A percentile compares a stretch with the other conserved stretches of the same genome.
These are phyloP conservation scores for Kregervanrija pseudodelftensis DNA, from an alignment of 805 yeast species.

Conservation along the genomic window DNA sequence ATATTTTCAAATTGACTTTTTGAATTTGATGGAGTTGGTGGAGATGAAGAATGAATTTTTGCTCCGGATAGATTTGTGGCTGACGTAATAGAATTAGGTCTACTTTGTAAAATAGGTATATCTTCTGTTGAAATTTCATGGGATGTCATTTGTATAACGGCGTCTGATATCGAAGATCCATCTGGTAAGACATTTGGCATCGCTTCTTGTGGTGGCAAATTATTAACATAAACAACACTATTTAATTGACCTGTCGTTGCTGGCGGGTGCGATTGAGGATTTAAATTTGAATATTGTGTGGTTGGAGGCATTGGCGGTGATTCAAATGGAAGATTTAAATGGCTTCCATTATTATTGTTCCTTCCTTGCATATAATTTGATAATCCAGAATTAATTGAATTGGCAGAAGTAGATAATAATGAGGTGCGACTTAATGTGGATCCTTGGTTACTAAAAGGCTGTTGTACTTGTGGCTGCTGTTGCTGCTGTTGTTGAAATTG, in stretches of 20 bases:
- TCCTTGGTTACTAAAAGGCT: conserved; percentile 11
- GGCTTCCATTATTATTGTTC: neutral
- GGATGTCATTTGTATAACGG: neutral
- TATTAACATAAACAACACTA: conserved; percentile 6
- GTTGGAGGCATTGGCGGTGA: neutral
- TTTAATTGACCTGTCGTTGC: neutral
- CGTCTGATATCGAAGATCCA: conserved; percentile 36
- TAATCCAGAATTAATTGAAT: conserved; percentile 1
- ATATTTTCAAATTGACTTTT: too few species aligned
- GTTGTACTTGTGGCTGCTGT: too few species aligned
- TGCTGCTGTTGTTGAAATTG: conserved; percentile 2
- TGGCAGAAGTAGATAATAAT: conserved; percentile 1
- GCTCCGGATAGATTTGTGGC: neutral
- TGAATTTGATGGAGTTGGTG: conserved; percentile 4
- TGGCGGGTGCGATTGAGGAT: neutral
- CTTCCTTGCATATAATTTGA: neutral
- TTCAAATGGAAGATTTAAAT: neutral
- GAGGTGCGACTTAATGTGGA: conserved; percentile 13
- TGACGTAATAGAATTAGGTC: neutral
- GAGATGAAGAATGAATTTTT: neutral
- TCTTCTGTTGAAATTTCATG: neutral
- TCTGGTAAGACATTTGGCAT: conserved; percentile 33
- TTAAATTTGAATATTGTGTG: neutral
- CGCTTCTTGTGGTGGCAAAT: conserved; percentile 49
- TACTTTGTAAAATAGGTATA: neutral